Percentiles rank a stretch among this genome's conserved stretches.
Conservation (phyloP, 805 yeast species). For the Sugiyamaella floridensis region DNA sequence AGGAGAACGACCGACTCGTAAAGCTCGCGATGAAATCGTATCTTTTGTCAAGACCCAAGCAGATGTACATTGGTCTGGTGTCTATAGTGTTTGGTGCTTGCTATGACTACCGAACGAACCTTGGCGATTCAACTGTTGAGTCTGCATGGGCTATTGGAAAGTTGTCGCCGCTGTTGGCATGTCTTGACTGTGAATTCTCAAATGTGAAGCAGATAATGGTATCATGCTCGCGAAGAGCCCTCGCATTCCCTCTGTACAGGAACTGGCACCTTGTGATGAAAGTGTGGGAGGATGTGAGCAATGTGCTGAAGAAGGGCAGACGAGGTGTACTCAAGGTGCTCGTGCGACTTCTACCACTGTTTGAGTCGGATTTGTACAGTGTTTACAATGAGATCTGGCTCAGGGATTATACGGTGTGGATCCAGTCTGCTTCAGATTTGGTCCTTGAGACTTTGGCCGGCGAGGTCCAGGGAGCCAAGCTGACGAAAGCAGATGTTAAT, state of each 20-base stretch:
- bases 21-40: slow-evolving; percentile 60
- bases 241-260: slow-evolving; percentile 75
- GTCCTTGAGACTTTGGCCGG: slow-evolving; percentile 58
- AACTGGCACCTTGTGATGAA: slow-evolving; percentile 50
- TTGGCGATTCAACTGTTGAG: slow-evolving; percentile 68
- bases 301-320: slow-evolving; percentile 60
- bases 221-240: slow-evolving; percentile 63
- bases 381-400: slow-evolving; percentile 72
- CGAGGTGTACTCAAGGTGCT: slow-evolving; percentile 54
- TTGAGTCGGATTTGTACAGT: slow-evolving; percentile 67
- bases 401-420: slow-evolving; percentile 74
- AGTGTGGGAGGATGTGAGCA: slow-evolving; percentile 72
- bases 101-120: slow-evolving; percentile 70
- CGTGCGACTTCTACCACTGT: slow-evolving; percentile 59
- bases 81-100: slow-evolving; percentile 65
- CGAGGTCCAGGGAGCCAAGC: slow-evolving; percentile 41
- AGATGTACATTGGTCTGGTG: slow-evolving; percentile 56
- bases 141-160: slow-evolving; percentile 94
- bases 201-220: slow-evolving; percentile 49
- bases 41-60: slow-evolving; percentile 44
- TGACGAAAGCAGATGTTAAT: slow-evolving; percentile 20
- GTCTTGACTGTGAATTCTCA: slow-evolving; percentile 46
- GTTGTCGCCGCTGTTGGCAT: slow-evolving; percentile 68
- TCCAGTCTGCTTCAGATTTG: slow-evolving; percentile 50
- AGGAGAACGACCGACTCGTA: slow-evolving; percentile 61